Evolutionary conservation across 805 yeast genomes (phyloP).

Genomic region (Scheffersomyces stipitis): DNA sequence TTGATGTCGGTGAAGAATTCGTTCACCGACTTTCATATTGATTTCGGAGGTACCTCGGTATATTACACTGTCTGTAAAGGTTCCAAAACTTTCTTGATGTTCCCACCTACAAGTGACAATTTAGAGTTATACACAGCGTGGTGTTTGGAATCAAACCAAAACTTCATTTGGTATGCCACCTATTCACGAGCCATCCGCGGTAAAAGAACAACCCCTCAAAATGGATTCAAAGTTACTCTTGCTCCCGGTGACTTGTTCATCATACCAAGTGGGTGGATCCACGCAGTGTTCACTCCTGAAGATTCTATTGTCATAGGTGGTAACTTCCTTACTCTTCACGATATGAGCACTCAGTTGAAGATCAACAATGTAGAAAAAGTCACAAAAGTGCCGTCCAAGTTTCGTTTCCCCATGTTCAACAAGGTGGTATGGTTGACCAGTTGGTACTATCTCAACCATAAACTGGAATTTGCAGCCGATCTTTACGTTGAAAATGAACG

Average conservation of each 20-base stretch:
- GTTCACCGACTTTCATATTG: conserved; percentile 88
- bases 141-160: conserved; percentile 68
- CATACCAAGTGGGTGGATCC: conserved; percentile 93
- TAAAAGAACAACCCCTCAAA: conserved; percentile 24
- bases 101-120: conserved; percentile 71
- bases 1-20: conserved; percentile 81
- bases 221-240: conserved; percentile 56
- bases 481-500: conserved; percentile 1
- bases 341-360: conserved; percentile 60
- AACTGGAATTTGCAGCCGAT: conserved; percentile 19
- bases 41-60: conserved; percentile 91
- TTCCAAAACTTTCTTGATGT: conserved; percentile 67
- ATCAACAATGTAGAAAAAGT: conserved; percentile 61
- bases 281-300: conserved; percentile 78
- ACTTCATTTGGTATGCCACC: conserved; percentile 63
- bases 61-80: conserved; percentile 84
- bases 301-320: conserved; percentile 89
- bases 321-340: conserved; percentile 69
- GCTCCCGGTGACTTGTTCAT: conserved; percentile 70
- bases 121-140: conserved; percentile 63
- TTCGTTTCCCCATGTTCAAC: conserved; percentile 75
- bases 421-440: conserved; percentile 69
- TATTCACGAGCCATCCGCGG: conserved; percentile 32
- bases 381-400: conserved; percentile 73
- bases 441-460: conserved; percentile 37